Conservation (phyloP, 2,329 filamentous ascomycete species). For the Alternaria angustiovoidea region DNA sequence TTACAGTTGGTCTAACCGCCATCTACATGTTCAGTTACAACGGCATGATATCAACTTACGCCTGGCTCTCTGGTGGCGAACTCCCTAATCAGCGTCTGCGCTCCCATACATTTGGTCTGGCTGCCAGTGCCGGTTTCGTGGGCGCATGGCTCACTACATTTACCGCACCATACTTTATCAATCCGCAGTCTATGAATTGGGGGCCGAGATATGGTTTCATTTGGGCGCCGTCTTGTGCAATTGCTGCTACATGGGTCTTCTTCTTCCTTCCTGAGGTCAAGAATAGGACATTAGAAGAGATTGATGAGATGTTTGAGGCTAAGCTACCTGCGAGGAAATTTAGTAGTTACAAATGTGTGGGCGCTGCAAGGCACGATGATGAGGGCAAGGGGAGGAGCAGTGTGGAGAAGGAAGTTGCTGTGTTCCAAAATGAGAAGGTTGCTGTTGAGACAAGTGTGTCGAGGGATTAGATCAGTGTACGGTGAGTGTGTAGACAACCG, state of each 20-base stretch:
- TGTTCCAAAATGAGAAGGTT: conserved; percentile 39
- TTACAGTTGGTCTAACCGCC: conserved; percentile 62
- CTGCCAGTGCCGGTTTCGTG: conserved; percentile 62
- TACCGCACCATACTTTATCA: conserved; percentile 68
- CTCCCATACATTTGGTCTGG: conserved; percentile 64
- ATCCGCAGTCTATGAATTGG: conserved; percentile 63
- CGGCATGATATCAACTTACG: conserved; percentile 63
- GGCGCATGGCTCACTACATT: conserved; percentile 66
- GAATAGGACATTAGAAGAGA: conserved; percentile 62
- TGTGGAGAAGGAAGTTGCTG: conserved; percentile 34
- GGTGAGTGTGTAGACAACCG: background rate
- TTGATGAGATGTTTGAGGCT: conserved; percentile 62
- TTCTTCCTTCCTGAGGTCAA: conserved; percentile 64
- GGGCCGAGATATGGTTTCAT: conserved; percentile 66
- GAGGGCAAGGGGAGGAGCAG: conserved; percentile 26
- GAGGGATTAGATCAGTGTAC: conserved; percentile 25
- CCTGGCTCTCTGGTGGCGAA: conserved; percentile 66
- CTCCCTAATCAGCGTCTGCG: conserved; percentile 65
- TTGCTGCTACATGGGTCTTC: conserved; percentile 44
- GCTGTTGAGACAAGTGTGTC: conserved; percentile 33
- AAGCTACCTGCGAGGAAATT: conserved; percentile 56
- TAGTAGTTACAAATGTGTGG: conserved; percentile 48
- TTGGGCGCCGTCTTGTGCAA: conserved; percentile 55
- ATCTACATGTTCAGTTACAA: conserved; percentile 65
- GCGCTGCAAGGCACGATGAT: conserved; percentile 19